A percentile compares a stretch with the other conserved stretches of the same genome.
These are phyloP conservation scores for Sporopachydermia quercuum DNA, from an alignment of 805 yeast genomes.

Conservation along the genomic window DNA sequence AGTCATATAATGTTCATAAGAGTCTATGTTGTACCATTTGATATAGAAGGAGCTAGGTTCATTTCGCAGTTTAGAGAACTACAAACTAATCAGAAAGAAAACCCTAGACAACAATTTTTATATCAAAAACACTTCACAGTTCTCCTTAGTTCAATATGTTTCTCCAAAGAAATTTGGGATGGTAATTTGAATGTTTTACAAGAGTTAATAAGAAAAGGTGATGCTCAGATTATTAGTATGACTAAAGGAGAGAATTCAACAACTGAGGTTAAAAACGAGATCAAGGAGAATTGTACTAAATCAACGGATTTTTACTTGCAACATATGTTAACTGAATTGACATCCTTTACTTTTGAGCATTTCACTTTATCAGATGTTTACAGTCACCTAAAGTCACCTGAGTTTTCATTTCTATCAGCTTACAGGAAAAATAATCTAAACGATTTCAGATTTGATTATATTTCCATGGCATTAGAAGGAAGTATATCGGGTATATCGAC, in stretches of 20 bases:
- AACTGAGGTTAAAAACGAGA: not conserved
- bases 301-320: conserved; percentile 8
- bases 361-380: conserved; percentile 10
- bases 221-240: conserved; percentile 3
- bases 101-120: conserved; percentile 20
- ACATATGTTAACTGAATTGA: conserved; percentile 1
- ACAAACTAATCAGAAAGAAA: conserved; percentile 20
- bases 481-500: conserved; percentile 34
- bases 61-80: conserved; percentile 22
- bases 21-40: conserved; percentile 33
- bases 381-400: no score
- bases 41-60: conserved; percentile 21
- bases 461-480: conserved; percentile 15
- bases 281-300: conserved; percentile 3
- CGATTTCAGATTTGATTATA: conserved; percentile 8
- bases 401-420: conserved; percentile 7
- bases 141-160: conserved; percentile 30
- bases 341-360: conserved; percentile 16
- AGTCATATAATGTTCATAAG: conserved; percentile 20
- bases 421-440: conserved; percentile 11
- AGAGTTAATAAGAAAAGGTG: not conserved
- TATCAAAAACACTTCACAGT: conserved; percentile 20
- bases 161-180: conserved; percentile 24
- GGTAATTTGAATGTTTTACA: not conserved
- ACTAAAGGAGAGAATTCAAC: conserved; percentile 10